A percentile compares a stretch with the other conserved stretches of the same genome.
phyloP scores from a whole-genome alignment of 768 basidiomycete genomes.

The Leccinum boreale region DNA sequence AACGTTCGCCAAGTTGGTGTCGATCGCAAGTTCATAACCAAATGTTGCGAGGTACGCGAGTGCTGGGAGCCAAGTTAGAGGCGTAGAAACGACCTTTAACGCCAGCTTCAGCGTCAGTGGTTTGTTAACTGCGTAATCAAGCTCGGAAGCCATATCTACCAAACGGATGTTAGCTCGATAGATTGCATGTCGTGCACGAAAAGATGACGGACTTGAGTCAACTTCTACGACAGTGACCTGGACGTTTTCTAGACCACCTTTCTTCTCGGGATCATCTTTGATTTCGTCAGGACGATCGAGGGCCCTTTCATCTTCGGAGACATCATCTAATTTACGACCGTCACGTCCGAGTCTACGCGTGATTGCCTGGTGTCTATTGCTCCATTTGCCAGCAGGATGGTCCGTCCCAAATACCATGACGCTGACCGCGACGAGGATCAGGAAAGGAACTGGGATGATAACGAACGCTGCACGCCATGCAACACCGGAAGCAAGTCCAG shows the following conservation, averaged over 20 bases:
- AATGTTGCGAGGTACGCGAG: slow-evolving; percentile 55
- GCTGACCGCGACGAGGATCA: slow-evolving; percentile 41
- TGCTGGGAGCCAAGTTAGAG: slow-evolving; percentile 53
- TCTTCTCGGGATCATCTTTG: slow-evolving; percentile 27
- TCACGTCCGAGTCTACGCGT: slow-evolving; percentile 11
- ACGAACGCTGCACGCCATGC: slow-evolving; percentile 58
- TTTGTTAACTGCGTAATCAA: slow-evolving; percentile 47
- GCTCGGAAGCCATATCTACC: slow-evolving; percentile 27
- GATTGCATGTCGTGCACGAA: background rate
- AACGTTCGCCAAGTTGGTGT: slow-evolving; percentile 49
- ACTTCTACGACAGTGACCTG: slow-evolving; percentile 12
- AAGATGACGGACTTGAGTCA: background rate
- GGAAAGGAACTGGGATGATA: slow-evolving; percentile 52
- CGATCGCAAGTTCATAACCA: slow-evolving; percentile 56
- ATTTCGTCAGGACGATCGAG: slow-evolving; percentile 18
- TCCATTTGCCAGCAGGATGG: slow-evolving; percentile 54
- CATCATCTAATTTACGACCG: background rate
- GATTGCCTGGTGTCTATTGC: slow-evolving; percentile 40
- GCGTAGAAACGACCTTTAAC: slow-evolving; percentile 34
- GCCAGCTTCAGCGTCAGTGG: slow-evolving; percentile 36
- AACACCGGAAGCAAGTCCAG: slow-evolving; percentile 36
- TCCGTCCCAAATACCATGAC: slow-evolving; percentile 48
- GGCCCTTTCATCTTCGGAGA: slow-evolving; percentile 13
- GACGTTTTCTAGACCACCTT: slow-evolving; percentile 17
- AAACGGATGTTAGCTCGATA: background rate